Evolutionary conservation across 352 stramenopile species (phyloP).

Genomic region (Globisporangium okanoganense): DNA sequence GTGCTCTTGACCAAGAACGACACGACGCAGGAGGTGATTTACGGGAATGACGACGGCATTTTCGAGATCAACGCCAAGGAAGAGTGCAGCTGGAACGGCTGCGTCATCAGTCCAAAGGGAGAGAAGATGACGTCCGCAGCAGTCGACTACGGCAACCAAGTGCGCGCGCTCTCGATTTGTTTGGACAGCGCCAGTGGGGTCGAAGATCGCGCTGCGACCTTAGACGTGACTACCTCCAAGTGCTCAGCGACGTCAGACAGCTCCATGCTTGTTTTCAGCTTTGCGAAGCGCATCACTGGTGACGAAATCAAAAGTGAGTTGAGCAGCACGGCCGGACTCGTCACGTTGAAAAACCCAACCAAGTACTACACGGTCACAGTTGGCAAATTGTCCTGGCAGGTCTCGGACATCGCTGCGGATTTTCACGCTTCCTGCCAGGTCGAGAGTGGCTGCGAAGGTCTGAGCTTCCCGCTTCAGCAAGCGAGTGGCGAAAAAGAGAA

Average conservation of each 20-base stretch:
- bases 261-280: constrained; percentile 52
- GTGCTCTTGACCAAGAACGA: constrained; percentile 28
- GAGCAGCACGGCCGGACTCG: constrained; percentile 14
- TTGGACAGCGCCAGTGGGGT: constrained; percentile 19
- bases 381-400: constrained; percentile 35
- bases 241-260: constrained; percentile 26
- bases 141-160: constrained; percentile 43
- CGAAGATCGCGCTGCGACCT: constrained; percentile 31
- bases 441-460: constrained; percentile 25
- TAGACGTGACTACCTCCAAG: constrained; percentile 20
- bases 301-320: constrained; percentile 28
- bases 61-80: constrained; percentile 65
- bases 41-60: constrained; percentile 10
- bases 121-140: constrained; percentile 22
- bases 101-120: constrained; percentile 37
- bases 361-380: constrained; percentile 49
- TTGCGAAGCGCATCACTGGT: constrained; percentile 44
- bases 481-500: constrained; percentile 2
- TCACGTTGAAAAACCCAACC: constrained; percentile 37
- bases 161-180: constrained; percentile 41
- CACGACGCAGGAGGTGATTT: constrained; percentile 20
- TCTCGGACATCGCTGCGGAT: constrained; percentile 24
- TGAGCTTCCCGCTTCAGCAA: constrained; percentile 20
- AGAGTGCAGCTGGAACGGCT: constrained; percentile 43
- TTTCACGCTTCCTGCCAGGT: constrained; percentile 21